Evolutionary conservation across 2,329 filamentous ascomycete species (phyloP).

Genomic region (Calycina marina): DNA sequence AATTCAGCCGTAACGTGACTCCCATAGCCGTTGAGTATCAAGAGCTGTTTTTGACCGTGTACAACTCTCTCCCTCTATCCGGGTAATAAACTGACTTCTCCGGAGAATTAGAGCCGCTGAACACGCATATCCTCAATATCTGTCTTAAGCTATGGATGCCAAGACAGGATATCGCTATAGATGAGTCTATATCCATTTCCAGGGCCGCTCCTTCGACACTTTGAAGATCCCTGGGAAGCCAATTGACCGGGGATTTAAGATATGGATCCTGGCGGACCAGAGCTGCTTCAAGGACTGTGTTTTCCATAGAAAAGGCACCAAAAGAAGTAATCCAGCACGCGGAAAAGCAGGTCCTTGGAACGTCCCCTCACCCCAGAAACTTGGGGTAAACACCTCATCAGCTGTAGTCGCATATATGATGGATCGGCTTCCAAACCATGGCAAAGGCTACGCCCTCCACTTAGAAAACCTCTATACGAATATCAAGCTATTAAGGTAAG

Average conservation of each 20-base stretch:
- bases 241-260: neutral
- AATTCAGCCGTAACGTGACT: too few species aligned
- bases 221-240: neutral
- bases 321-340: neutral
- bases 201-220: neutral
- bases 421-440: neutral
- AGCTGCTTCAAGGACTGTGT: neutral
- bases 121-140: neutral
- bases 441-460: neutral
- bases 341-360: neutral
- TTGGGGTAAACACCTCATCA: neutral
- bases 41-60: too few species aligned
- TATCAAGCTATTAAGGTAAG: neutral
- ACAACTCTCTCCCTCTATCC: too few species aligned
- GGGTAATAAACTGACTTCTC: neutral
- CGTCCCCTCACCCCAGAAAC: neutral
- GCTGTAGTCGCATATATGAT: neutral
- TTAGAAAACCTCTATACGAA: neutral
- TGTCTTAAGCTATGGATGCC: neutral
- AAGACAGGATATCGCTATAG: neutral
- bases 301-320: neutral
- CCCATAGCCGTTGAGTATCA: too few species aligned
- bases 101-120: neutral
- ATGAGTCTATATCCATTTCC: neutral
- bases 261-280: neutral